Evolutionary conservation across 257 asterid species (phyloP).

Genomic region (Solanum paucissectum): DNA sequence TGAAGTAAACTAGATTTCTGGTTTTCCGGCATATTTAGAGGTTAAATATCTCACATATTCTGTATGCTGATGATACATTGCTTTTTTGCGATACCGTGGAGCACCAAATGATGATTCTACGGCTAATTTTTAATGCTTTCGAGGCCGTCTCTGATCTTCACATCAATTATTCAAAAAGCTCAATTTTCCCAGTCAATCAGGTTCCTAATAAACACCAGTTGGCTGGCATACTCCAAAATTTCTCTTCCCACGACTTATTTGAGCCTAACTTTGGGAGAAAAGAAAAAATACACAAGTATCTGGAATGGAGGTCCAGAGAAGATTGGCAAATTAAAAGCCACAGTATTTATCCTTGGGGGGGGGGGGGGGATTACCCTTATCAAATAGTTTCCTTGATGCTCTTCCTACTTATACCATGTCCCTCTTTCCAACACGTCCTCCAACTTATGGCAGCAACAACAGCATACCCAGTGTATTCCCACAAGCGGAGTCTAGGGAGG

Average conservation of each 20-base stretch:
- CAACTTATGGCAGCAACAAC: background rate
- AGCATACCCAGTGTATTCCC: background rate
- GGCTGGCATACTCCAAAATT: background rate
- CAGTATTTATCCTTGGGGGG: background rate
- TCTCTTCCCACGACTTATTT: background rate
- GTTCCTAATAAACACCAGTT: background rate
- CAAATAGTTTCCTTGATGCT: background rate
- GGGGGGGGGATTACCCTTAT: background rate
- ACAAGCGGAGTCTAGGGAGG: background rate
- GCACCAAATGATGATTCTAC: background rate
- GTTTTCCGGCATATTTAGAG: background rate
- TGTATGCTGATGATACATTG: background rate
- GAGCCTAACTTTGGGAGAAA: background rate
- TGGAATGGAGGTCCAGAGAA: background rate
- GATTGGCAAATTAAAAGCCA: background rate
- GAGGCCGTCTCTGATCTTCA: background rate
- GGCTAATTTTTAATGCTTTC: background rate
- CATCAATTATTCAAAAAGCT: background rate
- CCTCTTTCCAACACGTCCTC: background rate
- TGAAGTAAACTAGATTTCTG: background rate
- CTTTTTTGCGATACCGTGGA: background rate
- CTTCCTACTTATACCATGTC: background rate
- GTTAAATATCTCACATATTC: background rate
- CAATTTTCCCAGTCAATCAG: background rate
- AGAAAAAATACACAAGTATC: background rate